A percentile compares a stretch with the other conserved stretches of the same genome.
These are phyloP conservation scores for Suhomyces ambrosiae DNA, from an alignment of 1,139 yeast species.

Conservation along the genomic window DNA sequence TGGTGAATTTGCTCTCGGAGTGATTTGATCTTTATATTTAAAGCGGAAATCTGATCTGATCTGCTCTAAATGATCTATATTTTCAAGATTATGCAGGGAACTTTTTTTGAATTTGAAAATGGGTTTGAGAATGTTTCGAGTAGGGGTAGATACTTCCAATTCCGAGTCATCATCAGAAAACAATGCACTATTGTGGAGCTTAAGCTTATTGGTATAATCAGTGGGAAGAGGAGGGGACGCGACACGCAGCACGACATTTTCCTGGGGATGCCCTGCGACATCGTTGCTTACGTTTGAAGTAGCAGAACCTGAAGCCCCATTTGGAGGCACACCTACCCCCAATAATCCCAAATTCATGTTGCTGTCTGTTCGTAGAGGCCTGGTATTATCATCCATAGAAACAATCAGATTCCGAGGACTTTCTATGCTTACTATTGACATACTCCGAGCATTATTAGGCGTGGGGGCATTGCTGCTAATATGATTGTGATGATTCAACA, in stretches of 20 bases:
- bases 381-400: conserved; percentile 39
- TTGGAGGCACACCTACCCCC: conserved; percentile 2
- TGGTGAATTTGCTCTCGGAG: conserved; percentile 4
- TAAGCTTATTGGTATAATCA: conserved; percentile 7
- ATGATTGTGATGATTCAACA: conserved; percentile 5
- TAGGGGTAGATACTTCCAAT: conserved; percentile 23
- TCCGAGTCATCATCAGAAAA: conserved; percentile 43
- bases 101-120: conserved; percentile 19
- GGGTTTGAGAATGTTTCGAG: conserved; percentile 22
- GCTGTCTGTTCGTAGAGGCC: conserved; percentile 39
- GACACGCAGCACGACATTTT: neutral
- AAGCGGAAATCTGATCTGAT: conserved; percentile 35
- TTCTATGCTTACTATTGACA: conserved; percentile 43
- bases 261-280: neutral
- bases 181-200: conserved; percentile 22
- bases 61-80: conserved; percentile 5
- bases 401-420: conserved; percentile 48
- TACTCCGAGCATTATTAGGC: conserved; percentile 29
- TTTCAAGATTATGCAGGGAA: conserved; percentile 10
- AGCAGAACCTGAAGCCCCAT: too few species aligned
- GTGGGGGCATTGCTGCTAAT: conserved; percentile 13
- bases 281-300: neutral
- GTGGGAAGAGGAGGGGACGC: conserved; percentile 2
- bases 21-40: conserved; percentile 26
- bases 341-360: conserved; percentile 12